Conservation (phyloP, 495 filamentous ascomycete genomes). For the Aspergillus bridgeri region DNA sequence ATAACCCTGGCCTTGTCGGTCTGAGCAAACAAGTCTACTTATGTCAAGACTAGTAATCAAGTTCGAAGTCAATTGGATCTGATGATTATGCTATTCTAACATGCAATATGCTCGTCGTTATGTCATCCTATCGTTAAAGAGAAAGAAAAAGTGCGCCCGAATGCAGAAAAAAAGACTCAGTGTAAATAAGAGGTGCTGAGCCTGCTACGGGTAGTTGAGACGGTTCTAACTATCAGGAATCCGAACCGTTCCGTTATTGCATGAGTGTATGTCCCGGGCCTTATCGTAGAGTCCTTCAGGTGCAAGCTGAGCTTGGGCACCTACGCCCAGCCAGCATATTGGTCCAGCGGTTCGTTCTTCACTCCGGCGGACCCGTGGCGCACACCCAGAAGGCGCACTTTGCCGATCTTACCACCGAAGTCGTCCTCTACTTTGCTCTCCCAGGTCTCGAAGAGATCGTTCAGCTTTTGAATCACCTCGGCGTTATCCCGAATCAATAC, state of each 20-base stretch:
- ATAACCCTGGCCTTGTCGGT: no score
- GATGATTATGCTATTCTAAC: neutral
- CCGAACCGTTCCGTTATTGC: neutral
- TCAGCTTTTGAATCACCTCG: conserved; percentile 59
- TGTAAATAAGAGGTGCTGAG: neutral
- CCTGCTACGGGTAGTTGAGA: neutral
- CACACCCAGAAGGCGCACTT: conserved; percentile 73
- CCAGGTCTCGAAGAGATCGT: conserved; percentile 62
- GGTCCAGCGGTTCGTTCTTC: conserved; percentile 56
- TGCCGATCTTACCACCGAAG: conserved; percentile 59
- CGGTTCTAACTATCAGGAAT: neutral
- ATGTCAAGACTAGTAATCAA: no score
- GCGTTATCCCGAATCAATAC: conserved; percentile 73
- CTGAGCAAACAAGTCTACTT: no score
- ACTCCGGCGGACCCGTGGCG: conserved; percentile 87
- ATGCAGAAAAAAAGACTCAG: neutral
- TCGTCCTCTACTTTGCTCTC: conserved; percentile 49
- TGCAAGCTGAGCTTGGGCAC: neutral
- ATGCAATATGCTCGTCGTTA: neutral
- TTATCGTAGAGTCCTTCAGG: neutral
- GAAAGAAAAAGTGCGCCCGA: neutral
- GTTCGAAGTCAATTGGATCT: neutral
- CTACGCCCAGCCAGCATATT: conserved; percentile 64
- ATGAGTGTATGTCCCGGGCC: neutral
- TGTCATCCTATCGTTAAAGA: neutral